Conservation (phyloP, 345 rosid species). For the Lepidium aucheri region DNA sequence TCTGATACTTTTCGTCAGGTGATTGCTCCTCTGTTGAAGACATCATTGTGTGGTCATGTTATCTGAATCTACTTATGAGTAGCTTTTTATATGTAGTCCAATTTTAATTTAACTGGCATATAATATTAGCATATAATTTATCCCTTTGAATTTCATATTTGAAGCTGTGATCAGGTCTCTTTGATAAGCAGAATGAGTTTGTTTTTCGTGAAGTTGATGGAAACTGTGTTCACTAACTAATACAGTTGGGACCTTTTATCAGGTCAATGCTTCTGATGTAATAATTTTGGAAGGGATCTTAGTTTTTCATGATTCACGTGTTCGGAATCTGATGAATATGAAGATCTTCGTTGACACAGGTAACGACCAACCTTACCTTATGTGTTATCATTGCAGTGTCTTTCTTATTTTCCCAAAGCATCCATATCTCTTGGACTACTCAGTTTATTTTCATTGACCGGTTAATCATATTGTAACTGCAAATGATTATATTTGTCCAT, state of each 20-base stretch:
- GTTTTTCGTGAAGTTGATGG: neutral
- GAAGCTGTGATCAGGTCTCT: neutral
- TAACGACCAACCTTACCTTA: conserved; percentile 20
- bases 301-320: conserved; percentile 85
- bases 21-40: neutral
- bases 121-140: neutral
- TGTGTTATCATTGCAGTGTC: neutral
- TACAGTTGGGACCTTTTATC: neutral
- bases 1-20: conserved; percentile 89
- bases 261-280: conserved; percentile 99
- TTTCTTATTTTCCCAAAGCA: conserved; percentile 2
- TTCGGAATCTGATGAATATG: conserved; percentile 91
- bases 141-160: neutral
- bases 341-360: conserved; percentile 97
- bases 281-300: conserved; percentile 94
- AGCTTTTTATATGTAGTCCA: neutral
- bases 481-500: neutral
- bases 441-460: neutral
- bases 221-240: neutral
- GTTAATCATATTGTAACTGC: neutral
- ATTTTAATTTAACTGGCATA: neutral
- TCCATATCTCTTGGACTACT: neutral
- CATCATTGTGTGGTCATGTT: neutral
- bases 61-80: neutral
- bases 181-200: neutral